These are phyloP conservation scores for Aciculosporium take DNA, from an alignment of 2,329 filamentous ascomycete genomes.

Conservation along the genomic window DNA sequence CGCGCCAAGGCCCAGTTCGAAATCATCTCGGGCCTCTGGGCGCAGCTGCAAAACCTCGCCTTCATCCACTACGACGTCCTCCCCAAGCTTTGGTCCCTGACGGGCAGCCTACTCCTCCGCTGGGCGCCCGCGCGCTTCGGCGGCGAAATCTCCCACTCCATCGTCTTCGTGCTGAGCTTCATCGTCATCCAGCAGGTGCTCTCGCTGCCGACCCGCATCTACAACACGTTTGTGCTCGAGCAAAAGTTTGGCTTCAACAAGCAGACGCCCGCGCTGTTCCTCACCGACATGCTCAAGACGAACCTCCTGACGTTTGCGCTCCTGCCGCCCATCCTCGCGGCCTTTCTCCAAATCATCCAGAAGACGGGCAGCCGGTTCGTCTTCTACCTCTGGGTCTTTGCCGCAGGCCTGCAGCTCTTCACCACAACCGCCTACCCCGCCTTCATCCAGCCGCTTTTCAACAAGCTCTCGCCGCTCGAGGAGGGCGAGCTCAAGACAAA, in stretches of 20 bases:
- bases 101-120: constrained; percentile 57
- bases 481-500: constrained; percentile 76
- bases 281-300: constrained; percentile 83
- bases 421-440: constrained; percentile 95
- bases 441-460: constrained; percentile 88
- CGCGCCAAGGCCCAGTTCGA: constrained; percentile 88
- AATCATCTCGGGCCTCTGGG: constrained; percentile 67
- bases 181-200: constrained; percentile 68
- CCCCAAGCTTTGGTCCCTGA: constrained; percentile 76
- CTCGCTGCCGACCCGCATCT: constrained; percentile 69
- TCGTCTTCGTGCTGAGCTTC: constrained; percentile 83
- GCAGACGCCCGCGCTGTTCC: constrained; percentile 76
- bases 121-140: constrained; percentile 67
- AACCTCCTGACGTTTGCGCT: constrained; percentile 69
- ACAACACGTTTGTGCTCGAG: constrained; percentile 90
- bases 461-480: constrained; percentile 88
- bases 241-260: constrained; percentile 99
- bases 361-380: constrained; percentile 91
- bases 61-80: constrained; percentile 86
- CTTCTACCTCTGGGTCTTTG: constrained; percentile 94
- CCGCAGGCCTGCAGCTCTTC: constrained; percentile 76
- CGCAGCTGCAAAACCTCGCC: constrained; percentile 74
- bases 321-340: constrained; percentile 76
- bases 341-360: constrained; percentile 86
- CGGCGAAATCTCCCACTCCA: constrained; percentile 86